phyloP scores from a whole-genome alignment of 75 land plant species.

The Sequoiadendron giganteum region DNA sequence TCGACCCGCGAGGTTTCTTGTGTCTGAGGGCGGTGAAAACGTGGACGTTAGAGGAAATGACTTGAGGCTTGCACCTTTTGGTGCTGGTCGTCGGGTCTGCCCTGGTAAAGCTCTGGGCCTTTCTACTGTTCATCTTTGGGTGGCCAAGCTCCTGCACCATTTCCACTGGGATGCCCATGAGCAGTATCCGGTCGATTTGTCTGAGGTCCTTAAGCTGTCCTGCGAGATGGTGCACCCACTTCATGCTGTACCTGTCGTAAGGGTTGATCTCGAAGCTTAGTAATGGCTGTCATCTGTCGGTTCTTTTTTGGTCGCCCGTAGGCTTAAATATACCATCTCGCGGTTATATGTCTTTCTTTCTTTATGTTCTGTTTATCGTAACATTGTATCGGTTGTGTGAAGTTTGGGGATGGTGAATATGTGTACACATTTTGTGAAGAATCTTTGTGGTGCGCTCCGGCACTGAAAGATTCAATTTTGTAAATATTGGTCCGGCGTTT shows the following conservation, averaged over 20 bases:
- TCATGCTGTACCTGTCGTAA: neutral
- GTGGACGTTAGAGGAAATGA: slow-evolving; percentile 69
- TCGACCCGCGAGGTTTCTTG: slow-evolving; percentile 65
- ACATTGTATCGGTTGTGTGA: no score
- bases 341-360: no score
- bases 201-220: neutral
- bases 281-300: no score
- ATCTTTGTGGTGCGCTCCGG: no score
- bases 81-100: slow-evolving; percentile 81
- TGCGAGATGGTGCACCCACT: neutral
- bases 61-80: slow-evolving; percentile 80
- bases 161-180: slow-evolving; percentile 41
- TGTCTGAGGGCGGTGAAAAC: slow-evolving; percentile 23
- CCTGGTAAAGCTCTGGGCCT: slow-evolving; percentile 76
- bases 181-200: neutral
- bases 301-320: no score
- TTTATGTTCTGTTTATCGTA: no score
- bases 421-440: no score
- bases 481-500: no score
- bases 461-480: no score
- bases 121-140: slow-evolving; percentile 72
- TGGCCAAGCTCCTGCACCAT: slow-evolving; percentile 61
- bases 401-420: no score
- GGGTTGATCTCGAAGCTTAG: neutral
- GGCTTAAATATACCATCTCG: no score